Evolutionary conservation across 805 yeast genomes (phyloP), one percentile per base, ranked within the genome.

Genomic region (Metschnikowia lachancei): DNA sequence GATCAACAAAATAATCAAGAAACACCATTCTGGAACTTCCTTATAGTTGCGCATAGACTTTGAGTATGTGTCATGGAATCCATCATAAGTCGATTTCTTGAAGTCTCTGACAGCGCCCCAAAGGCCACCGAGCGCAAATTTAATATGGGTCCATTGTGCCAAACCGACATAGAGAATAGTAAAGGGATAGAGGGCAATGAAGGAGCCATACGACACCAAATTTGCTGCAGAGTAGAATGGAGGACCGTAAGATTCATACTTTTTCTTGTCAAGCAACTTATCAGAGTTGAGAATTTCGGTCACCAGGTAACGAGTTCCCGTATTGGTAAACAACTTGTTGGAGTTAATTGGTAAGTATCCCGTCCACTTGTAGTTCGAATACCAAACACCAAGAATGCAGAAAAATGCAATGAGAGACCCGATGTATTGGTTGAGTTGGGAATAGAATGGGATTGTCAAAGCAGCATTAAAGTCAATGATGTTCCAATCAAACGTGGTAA

Each of bases 401-500:
- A 61, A 52, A 22, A 62, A 57, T 0, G 56, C 63, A 39, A 65
- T 41, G 9, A 59, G 1, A 3, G 53, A 35, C 10, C 70, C 70
- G 26, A 59, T 43, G 43, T 55, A 61, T 41, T 50, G 58, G 45
- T 54, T 59, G 10, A 56, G 19, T 24, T 58, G 58, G 8, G 65
- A 49, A 46, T 53, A 64, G 45, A 62, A 59, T 11, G 69, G 69
- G 13, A 68, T 45, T 10, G 71, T 54, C 59, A 81, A 87, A 16
- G 83, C 76, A 16, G 81, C 81, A 51, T 78, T 65, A 62, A 70
- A 76, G 50, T 70, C 72, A 10, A 81, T 75, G 35, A 82, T 67
- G 55, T 77, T 76, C 87, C 87, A 84, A 62, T 83, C 88, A 57
- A 84, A 82, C n/a, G 85, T 78, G 8, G 83, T 60, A 33, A 82